Conservation (phyloP, 805 yeast species). For the Priceomyces melissophilus region DNA sequence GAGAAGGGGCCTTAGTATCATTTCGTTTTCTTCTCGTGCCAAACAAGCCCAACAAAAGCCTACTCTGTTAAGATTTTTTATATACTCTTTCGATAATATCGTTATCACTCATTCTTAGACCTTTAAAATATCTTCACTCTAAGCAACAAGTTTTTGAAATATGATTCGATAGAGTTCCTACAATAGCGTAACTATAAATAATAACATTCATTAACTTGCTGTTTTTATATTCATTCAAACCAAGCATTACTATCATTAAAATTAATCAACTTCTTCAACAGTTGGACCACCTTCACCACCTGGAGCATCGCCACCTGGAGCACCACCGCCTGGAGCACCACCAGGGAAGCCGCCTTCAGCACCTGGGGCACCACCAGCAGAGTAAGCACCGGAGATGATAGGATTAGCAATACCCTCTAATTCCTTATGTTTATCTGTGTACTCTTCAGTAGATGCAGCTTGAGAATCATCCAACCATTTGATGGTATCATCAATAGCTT, state of each 20-base stretch:
- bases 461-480: slow-evolving; percentile 92
- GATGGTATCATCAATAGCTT: slow-evolving; percentile 82
- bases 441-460: slow-evolving; percentile 91
- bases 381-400: slow-evolving; percentile 95
- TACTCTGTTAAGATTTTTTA: too few relatives aligned
- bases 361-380: slow-evolving; percentile 82
- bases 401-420: slow-evolving; percentile 94
- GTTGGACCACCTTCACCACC: slow-evolving; percentile 42
- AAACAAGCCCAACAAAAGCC: too few relatives aligned
- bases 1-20: too few relatives aligned
- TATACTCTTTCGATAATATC: too few relatives aligned
- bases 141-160: too few relatives aligned
- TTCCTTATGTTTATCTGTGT: slow-evolving; percentile 89
- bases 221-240: not conserved
- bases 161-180: too few relatives aligned
- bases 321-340: slow-evolving; percentile 60
- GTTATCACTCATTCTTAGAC: too few relatives aligned
- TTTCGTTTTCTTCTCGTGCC: too few relatives aligned
- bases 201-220: not conserved
- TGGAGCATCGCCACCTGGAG: slow-evolving; percentile 11
- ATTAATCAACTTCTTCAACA: slow-evolving; percentile 52
- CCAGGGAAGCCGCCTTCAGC: slow-evolving; percentile 57
- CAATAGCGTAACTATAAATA: not conserved
- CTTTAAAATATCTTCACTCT: too few relatives aligned
- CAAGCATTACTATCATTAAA: not conserved